Evolutionary conservation across 768 basidiomycete genomes (phyloP).

Genomic region (Suillus spraguei): DNA sequence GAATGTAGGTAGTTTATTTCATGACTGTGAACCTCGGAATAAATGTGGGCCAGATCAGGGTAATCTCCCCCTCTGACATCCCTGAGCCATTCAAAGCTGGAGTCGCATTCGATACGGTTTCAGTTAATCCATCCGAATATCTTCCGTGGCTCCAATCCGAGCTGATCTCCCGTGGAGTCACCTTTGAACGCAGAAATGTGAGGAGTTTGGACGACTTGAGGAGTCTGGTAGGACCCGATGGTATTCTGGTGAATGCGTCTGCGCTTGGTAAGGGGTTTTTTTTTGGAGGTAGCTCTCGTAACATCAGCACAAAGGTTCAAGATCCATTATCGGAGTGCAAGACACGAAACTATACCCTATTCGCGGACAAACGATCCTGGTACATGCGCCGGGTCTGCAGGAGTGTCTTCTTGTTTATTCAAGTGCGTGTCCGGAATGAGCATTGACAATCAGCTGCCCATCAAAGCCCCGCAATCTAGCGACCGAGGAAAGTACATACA

Average conservation of each 20-base stretch:
- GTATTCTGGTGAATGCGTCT: slow-evolving; percentile 58
- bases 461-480: slow-evolving; percentile 9
- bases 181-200: slow-evolving; percentile 45
- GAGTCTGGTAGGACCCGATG: slow-evolving; percentile 35
- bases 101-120: slow-evolving; percentile 47
- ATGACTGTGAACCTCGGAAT: background rate
- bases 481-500: slow-evolving; percentile 46
- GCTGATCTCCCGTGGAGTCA: slow-evolving; percentile 41
- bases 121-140: slow-evolving; percentile 53
- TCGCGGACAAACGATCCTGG: slow-evolving; percentile 81
- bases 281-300: background rate
- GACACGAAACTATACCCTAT: slow-evolving; percentile 76
- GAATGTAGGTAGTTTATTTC: slow-evolving; percentile 33
- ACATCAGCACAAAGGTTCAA: slow-evolving; percentile 48
- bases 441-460: background rate
- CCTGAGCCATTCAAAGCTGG: slow-evolving; percentile 39
- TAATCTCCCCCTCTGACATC: slow-evolving; percentile 36
- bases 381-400: slow-evolving; percentile 66
- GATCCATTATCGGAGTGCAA: slow-evolving; percentile 78
- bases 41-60: slow-evolving; percentile 30
- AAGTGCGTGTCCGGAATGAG: slow-evolving; percentile 23
- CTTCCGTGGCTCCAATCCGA: slow-evolving; percentile 49
- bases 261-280: slow-evolving; percentile 44
- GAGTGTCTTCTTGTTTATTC: slow-evolving; percentile 31
- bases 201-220: slow-evolving; percentile 49